Conservation (phyloP, 2,329 filamentous ascomycete species). For the Aspergillus calidoustus region DNA sequence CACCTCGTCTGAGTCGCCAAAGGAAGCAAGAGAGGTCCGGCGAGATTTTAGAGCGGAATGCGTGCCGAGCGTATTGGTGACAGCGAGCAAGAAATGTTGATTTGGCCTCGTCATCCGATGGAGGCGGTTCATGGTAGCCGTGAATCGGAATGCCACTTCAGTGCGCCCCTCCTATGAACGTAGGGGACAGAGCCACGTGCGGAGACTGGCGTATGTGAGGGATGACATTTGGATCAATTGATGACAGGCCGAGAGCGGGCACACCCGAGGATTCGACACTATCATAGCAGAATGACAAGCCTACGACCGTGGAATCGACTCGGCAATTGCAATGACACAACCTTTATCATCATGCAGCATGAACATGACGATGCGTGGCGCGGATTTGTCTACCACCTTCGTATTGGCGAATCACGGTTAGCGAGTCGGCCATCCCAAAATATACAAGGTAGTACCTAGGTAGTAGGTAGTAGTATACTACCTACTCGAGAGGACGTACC, state of each 20-base stretch:
- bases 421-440: neutral
- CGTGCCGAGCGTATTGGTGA: neutral
- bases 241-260: neutral
- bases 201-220: neutral
- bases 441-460: no score
- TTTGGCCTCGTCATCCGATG: neutral
- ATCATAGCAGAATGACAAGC: neutral
- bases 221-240: neutral
- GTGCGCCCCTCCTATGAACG: constrained; percentile 5
- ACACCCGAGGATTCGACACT: neutral
- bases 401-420: neutral
- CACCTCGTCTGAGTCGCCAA: neutral
- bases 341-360: neutral
- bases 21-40: neutral
- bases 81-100: neutral
- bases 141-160: neutral
- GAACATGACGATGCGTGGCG: neutral
- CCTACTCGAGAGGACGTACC: neutral
- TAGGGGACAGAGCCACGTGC: constrained; percentile 12
- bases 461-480: no score
- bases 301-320: neutral
- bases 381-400: neutral
- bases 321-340: neutral
- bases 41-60: neutral
- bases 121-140: neutral